Base-by-base conservation (phyloP, 1,284 basidiomycete genomes). In the Afroboletus lepidellus region DNA sequence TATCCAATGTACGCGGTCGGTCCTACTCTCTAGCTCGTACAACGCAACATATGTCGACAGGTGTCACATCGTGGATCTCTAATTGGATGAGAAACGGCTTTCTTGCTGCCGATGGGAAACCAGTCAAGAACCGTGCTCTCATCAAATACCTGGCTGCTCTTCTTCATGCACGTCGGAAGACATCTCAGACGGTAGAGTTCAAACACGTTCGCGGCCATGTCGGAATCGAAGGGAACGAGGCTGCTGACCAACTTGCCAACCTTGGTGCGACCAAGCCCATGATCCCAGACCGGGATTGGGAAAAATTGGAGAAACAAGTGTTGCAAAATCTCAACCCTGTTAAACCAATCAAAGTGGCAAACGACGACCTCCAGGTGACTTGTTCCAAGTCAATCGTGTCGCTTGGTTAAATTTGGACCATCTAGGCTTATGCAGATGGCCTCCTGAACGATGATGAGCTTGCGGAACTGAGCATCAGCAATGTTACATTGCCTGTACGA, bases 171-270 rank as follows among this genome's bases (percentile, higher is more conserved):
- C 84, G 82, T 44, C 72, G 61, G 4, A 66, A 57, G 13, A 64
- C 67, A 6, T 82, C 81, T 3, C 85, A 86, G 56, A 71, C 67
- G 37, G 74, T 90, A 27, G 67, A 68, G 24, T 72, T 93, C 15
- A 69, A 79, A 53, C 77, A 91, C 55, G 87, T 94, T 45, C 77
- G 79, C 48, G 92, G 85, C 0, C 91, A 94, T 59, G 74, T 71
- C 3, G 89, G 88, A 1, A 74, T 83, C 39, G 69, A 70, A 49
- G 92, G 92, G 1, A 94, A 94, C 64, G 90, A 92, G 53, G 83
- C 80, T 49, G 92, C 90, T 1, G 92, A 94, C 66, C 59, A 56
- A 24, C 74, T 85, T 53, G 90, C 89, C 8, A 84, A 83, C 54
- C 34, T 70, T 5, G 89, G 90, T 2, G 68, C 76, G 8, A 51